These are phyloP conservation scores for Saccharomycopsis phalli DNA, from an alignment of 1,139 yeast genomes.

Conservation along the genomic window DNA sequence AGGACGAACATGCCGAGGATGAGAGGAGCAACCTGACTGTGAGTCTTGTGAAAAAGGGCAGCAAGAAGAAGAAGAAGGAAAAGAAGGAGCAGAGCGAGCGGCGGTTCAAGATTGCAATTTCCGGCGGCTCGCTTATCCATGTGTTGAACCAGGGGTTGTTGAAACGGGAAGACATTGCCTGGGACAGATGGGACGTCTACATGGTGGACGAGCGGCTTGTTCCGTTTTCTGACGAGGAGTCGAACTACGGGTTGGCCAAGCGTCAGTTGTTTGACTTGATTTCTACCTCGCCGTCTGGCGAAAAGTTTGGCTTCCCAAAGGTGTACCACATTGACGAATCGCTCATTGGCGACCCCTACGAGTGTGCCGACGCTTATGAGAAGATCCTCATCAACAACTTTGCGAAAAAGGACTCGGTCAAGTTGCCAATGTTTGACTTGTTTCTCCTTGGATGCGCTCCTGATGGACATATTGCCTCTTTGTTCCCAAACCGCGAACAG, in stretches of 20 bases:
- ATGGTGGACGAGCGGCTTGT: constrained; percentile 96
- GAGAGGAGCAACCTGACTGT: constrained; percentile 13
- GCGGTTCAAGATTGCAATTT: constrained; percentile 80
- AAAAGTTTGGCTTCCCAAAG: constrained; percentile 39
- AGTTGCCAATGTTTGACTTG: constrained; percentile 88
- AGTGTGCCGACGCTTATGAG: constrained; percentile 90
- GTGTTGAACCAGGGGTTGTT: constrained; percentile 81
- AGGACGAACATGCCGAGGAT: not conserved
- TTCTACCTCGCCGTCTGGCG: constrained; percentile 17
- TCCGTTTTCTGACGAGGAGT: constrained; percentile 73
- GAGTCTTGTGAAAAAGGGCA: not conserved
- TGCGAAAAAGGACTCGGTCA: constrained; percentile 95
- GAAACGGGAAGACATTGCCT: constrained; percentile 62
- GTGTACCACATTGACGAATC: constrained; percentile 77
- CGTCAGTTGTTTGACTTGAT: constrained; percentile 70
- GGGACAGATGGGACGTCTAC: constrained; percentile 95
- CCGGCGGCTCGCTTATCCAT: constrained; percentile 87
- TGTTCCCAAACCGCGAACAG: constrained; percentile 87
- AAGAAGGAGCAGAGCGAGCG: constrained; percentile 44
- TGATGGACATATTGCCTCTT: constrained; percentile 94
- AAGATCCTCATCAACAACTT: constrained; percentile 76
- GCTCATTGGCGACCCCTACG: constrained; percentile 66
- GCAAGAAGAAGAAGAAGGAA: constrained; percentile 26
- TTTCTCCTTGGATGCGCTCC: constrained; percentile 95
- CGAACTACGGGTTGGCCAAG: constrained; percentile 86